These are phyloP conservation scores for Teratosphaeria nubilosa DNA, from an alignment of 2,329 filamentous ascomycete species.

Conservation along the genomic window DNA sequence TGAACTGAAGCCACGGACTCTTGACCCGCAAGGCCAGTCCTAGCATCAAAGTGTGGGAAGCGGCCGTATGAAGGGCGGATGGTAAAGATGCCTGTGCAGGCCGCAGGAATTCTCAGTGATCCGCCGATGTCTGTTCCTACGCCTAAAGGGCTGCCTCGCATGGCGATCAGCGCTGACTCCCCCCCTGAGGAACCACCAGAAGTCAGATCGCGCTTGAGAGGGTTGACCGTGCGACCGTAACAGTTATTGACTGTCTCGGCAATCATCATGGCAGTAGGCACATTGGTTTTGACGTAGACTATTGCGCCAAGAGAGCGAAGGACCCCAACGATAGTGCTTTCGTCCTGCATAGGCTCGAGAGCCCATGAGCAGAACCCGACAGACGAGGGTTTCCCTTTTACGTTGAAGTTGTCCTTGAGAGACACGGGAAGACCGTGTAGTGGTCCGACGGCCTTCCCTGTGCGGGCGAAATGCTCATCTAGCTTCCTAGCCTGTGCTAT, in stretches of 20 bases:
- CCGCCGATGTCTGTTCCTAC: constrained; percentile 56
- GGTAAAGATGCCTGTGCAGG: constrained; percentile 49
- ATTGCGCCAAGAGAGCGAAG: constrained; percentile 53
- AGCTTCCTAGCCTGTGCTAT: constrained; percentile 42
- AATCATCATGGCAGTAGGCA: constrained; percentile 61
- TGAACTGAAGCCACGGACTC: constrained; percentile 56
- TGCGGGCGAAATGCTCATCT: constrained; percentile 40
- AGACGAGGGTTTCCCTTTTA: constrained; percentile 49
- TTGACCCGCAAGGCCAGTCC: constrained; percentile 53
- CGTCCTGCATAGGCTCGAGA: constrained; percentile 45
- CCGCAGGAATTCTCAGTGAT: constrained; percentile 46
- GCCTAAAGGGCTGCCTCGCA: constrained; percentile 51
- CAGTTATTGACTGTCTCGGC: constrained; percentile 57
- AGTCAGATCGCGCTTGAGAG: constrained; percentile 48
- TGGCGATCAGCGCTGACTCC: constrained; percentile 52
- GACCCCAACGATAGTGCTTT: constrained; percentile 49
- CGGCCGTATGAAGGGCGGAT: constrained; percentile 49
- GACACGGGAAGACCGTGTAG: constrained; percentile 58
- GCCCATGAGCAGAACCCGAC: constrained; percentile 56
- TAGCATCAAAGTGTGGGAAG: constrained; percentile 45
- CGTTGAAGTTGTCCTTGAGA: constrained; percentile 62
- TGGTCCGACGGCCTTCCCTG: constrained; percentile 45
- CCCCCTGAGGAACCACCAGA: constrained; percentile 59
- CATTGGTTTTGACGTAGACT: constrained; percentile 60
- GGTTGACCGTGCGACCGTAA: constrained; percentile 51